phyloP scores from a whole-genome alignment of 306 rosid genomes.

The Quercus suber region DNA sequence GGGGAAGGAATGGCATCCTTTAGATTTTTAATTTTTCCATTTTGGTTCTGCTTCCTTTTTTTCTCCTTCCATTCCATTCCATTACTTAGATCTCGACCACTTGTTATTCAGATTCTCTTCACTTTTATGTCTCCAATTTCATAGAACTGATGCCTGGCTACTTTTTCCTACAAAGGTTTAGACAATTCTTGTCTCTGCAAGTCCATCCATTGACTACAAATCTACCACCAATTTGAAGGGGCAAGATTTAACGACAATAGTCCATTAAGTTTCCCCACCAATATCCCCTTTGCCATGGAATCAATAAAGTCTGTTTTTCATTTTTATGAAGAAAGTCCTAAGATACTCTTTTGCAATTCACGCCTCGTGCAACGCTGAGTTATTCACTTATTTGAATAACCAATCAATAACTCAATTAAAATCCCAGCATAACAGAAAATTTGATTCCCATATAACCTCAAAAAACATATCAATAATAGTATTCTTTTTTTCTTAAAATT shows the following conservation, averaged over 20 bases:
- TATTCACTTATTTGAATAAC: not conserved
- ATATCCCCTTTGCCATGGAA: not conserved
- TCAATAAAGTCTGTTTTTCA: not conserved
- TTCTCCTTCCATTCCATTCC: not conserved
- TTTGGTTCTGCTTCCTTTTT: not conserved
- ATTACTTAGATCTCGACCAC: not conserved
- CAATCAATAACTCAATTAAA: not conserved
- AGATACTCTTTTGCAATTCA: not conserved
- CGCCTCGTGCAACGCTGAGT: not conserved
- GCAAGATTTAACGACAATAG: not conserved
- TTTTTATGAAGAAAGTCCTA: not conserved
- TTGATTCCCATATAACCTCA: not conserved
- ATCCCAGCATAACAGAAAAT: not conserved
- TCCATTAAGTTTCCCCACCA: not conserved
- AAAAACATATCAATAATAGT: too few relatives aligned
- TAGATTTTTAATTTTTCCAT: not conserved
- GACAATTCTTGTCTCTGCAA: not conserved
- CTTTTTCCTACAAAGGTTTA: not conserved
- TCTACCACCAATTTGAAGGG: not conserved
- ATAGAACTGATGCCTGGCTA: not conserved
- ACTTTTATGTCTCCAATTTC: not conserved
- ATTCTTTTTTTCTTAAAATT: too few relatives aligned
- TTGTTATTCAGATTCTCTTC: not conserved
- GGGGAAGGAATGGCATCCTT: too few relatives aligned
- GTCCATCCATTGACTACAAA: not conserved